Conservation (phyloP, 768 basidiomycete genomes). For the Cytidiella melzeri region DNA sequence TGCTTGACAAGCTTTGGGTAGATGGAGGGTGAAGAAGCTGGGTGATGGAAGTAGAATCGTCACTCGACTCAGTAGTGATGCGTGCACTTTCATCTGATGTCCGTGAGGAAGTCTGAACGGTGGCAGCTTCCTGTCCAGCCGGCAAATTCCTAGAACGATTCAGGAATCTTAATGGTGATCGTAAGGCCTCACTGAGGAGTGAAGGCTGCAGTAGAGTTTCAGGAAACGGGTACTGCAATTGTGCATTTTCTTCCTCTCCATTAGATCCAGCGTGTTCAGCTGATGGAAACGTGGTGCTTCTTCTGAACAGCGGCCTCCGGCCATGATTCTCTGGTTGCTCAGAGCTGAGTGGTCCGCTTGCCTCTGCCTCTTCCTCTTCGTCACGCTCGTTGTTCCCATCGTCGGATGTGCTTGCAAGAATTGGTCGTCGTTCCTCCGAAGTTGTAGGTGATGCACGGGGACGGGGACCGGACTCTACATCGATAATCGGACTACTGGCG, state of each 20-base stretch:
- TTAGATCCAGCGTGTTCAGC: background rate
- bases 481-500: background rate
- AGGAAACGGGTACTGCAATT: background rate
- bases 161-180: background rate
- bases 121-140: background rate
- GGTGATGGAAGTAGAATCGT: conserved; percentile 1
- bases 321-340: no score
- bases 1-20: conserved; percentile 4
- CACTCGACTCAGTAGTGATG: conserved; percentile 4
- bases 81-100: conserved; percentile 8
- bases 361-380: conserved; percentile 1
- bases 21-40: conserved; percentile 10
- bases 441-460: conserved; percentile 5
- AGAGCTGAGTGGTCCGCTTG: background rate
- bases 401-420: conserved; percentile 4
- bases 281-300: background rate
- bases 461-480: conserved; percentile 16
- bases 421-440: conserved; percentile 2
- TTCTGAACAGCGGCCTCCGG: no score
- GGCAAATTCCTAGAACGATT: background rate
- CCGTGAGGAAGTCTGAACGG: background rate
- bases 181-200: background rate
- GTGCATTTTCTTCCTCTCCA: background rate
- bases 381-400: conserved; percentile 6
- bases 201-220: background rate